Evolutionary conservation across 2,329 filamentous ascomycete species (phyloP), one percentile per base, ranked within the genome.

Genomic region (Chrysosporium queenslandicum): DNA sequence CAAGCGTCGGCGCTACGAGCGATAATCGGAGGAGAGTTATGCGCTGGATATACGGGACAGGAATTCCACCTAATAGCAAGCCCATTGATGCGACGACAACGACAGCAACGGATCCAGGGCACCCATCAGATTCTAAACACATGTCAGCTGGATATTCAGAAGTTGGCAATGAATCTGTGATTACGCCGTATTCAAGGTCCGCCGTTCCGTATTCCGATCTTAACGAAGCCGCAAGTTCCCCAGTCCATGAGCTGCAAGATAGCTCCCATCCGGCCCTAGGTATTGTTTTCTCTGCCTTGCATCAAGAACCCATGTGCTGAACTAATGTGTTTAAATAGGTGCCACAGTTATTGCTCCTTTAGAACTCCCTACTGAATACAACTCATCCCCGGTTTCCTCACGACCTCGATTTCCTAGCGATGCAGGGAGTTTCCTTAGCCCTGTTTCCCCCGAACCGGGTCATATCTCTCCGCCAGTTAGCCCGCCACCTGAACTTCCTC

Each of bases 11-110:
- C 64, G 67, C 68, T 3, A 74, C 72, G 0, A 73, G 77, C 36
- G 74, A 77, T 40, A 69, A 70, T 25, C 68, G 71, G 39, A 67
- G 69, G 50, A 71, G 73, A 34, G 75, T 81, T 58, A 61, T 72
- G 8, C 71, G 69, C 1, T 82, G 79, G 79, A 71, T 81, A 50
- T 70, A 69, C 49, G 72, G 71, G 16, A 56, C 64, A 16, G 56
- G 23, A 54, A 52, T 46, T 57, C 54, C 6, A 57, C 56, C 46
- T 58, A 36, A n/a, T n/a, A n/a, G 46, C 16, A 58, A 46, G 60
- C 64, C 46, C n/a, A 37, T 46, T 60, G 20, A 59, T 63, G 3
- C 64, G 62, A 42, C 63, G 56, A 36, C 62, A 60, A 39, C 60
- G 63, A 34, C 56, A 8, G 52, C 56, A 6, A 58, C 56, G 5